Percentiles rank a stretch among this genome's conserved stretches.
Evolutionary conservation across 176 grass and related monocot species (phyloP).

Genomic region (Carex scoparia): DNA sequence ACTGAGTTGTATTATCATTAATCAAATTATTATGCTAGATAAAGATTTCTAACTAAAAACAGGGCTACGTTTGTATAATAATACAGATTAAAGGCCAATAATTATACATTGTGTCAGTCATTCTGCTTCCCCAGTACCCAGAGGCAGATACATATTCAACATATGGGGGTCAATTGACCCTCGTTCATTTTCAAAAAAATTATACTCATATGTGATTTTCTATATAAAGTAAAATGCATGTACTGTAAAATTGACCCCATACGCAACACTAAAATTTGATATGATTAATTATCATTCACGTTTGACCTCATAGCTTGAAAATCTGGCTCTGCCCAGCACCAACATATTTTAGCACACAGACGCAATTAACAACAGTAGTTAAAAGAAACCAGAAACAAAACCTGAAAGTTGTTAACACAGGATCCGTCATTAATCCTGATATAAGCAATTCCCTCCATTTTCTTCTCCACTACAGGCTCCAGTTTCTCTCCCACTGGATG

Average conservation of each 20-base stretch:
- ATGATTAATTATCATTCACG: no score
- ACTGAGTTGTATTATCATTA: not conserved
- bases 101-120: not conserved
- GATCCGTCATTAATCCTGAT: constrained; percentile 60
- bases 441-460: constrained; percentile 6
- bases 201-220: no score
- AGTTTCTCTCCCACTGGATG: not conserved
- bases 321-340: not conserved
- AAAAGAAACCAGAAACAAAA: constrained; percentile 7
- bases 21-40: not conserved
- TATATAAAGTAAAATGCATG: no score
- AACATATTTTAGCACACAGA: not conserved
- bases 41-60: not conserved
- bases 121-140: not conserved
- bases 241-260: no score
- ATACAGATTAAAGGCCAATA: not conserved
- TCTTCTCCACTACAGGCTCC: not conserved
- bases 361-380: not conserved
- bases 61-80: not conserved
- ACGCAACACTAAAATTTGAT: no score
- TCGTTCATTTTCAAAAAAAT: no score
- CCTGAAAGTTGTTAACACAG: constrained; percentile 50
- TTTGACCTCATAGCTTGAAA: no score
- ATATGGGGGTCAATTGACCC: no score
- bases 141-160: no score